Base-by-base conservation (phyloP, 2,329 filamentous ascomycete species). In the Malbranchea zuffiana region DNA sequence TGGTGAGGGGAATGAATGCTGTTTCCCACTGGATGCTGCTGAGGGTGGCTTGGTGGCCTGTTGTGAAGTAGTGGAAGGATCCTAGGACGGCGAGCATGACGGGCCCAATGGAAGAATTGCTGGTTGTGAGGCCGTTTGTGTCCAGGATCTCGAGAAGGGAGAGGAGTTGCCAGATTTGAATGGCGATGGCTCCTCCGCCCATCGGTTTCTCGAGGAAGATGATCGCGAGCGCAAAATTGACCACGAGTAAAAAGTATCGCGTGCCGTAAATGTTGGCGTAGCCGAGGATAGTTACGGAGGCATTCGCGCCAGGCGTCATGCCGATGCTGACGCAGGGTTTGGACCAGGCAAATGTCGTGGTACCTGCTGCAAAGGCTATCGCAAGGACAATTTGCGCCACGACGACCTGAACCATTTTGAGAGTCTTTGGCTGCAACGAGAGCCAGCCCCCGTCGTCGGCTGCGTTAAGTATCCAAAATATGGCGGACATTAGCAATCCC, bases 21-120 rank as follows among this genome's bases (percentile, higher is more conserved):
- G 76, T 75, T 62, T 98, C 90, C 90, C 90, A 98, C 55, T 98
- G 90, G 53, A 98, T 88, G 47, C 78, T 83, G 48, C 79, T 74
- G 16, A 94, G 72, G 0, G 78, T 81, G 8, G 88, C 88, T 61
- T 96, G 88, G 60, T 98, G 90, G 43, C 90, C 90, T 0, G 90
- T 98, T 56, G 93, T 95, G 75, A 98, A 98, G 67, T 79, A 98
- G 66, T 95, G 80, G 61, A 88, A 93, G 51, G 82, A 85, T 42
- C 87, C 90, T 1, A 98, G 74, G n/a, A 96, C 64, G 7, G 78
- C 88, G 17, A 96, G 73, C 44, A 92, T 71, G 25, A 90, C 67
- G 13, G 90, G 87, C 0, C 86, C 88, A 49, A 96, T 81, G 5
- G 85, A 70, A 0, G 60, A 62, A 44, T 62, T 63, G 29, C 77